These are phyloP conservation scores for Triticum turgidum DNA, from an alignment of 176 grass and related monocot species.

Conservation along the genomic window DNA sequence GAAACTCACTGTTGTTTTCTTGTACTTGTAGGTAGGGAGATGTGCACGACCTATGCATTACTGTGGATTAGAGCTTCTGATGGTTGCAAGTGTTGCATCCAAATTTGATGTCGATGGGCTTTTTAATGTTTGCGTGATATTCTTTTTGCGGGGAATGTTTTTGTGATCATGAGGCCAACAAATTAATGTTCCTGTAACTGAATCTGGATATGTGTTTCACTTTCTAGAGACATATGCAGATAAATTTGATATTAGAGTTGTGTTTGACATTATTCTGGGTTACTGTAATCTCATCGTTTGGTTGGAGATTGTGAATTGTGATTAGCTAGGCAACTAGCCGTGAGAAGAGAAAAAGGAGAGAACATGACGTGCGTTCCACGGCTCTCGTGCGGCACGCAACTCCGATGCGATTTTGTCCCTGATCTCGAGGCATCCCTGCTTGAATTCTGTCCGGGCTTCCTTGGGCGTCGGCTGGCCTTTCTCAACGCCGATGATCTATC, in stretches of 20 bases:
- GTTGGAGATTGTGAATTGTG: too few species aligned
- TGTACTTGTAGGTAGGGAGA: not conserved
- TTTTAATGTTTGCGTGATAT: not conserved
- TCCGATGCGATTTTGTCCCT: too few species aligned
- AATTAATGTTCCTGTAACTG: not conserved
- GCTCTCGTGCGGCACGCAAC: too few species aligned
- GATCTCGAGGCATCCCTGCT: too few species aligned
- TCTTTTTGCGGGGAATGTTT: too few species aligned
- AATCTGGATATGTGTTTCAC: not conserved
- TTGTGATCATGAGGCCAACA: not conserved
- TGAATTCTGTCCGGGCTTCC: too few species aligned
- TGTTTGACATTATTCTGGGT: not conserved
- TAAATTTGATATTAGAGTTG: not conserved
- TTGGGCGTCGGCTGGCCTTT: too few species aligned
- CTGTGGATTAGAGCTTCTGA: not conserved
- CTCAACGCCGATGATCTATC: too few species aligned
- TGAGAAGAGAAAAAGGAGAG: too few species aligned
- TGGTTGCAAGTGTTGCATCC: not conserved
- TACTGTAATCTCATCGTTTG: not conserved
- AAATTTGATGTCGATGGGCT: not conserved
- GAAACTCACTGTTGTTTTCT: not conserved
- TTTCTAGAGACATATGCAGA: not conserved
- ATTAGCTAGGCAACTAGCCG: too few species aligned
- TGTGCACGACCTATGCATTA: not conserved
- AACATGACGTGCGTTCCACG: too few species aligned